Percentiles rank a stretch among this genome's conserved stretches.
These are phyloP conservation scores for Aspergillus haitiensis DNA, from an alignment of 495 filamentous ascomycete species.

Conservation along the genomic window DNA sequence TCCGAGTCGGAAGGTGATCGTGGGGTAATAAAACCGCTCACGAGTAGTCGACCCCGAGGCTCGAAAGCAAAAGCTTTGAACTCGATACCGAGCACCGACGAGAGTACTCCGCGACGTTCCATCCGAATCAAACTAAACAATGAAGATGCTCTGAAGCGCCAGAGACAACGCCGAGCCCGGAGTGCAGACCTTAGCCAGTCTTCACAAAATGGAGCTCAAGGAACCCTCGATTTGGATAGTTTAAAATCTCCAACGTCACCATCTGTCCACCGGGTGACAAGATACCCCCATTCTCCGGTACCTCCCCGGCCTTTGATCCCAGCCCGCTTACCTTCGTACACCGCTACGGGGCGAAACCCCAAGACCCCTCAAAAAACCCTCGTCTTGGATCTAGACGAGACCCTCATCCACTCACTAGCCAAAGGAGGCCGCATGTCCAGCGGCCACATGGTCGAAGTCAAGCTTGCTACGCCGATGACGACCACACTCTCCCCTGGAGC, in stretches of 20 bases:
- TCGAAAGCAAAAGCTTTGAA: conserved; percentile 53
- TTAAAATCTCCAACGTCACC: conserved; percentile 90
- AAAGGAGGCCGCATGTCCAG: conserved; percentile 95
- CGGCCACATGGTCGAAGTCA: conserved; percentile 98
- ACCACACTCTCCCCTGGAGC: conserved; percentile 61
- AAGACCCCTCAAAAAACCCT: conserved; percentile 76
- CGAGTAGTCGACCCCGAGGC: conserved; percentile 38
- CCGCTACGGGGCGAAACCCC: conserved; percentile 47
- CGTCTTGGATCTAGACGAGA: conserved; percentile 95
- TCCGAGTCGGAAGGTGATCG: conserved; percentile 53
- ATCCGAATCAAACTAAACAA: conserved; percentile 90
- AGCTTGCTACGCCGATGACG: conserved; percentile 65
- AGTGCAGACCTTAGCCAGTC: conserved; percentile 36
- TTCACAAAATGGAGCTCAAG: conserved; percentile 35
- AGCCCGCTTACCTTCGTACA: conserved; percentile 78
- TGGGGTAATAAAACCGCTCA: conserved; percentile 24
- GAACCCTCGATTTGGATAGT: conserved; percentile 39
- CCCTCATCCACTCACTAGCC: conserved; percentile 93
- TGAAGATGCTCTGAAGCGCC: conserved; percentile 61
- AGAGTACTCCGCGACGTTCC: conserved; percentile 71
- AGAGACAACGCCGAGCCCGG: conserved; percentile 52
- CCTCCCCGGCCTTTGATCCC: conserved; percentile 90
- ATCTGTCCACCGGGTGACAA: conserved; percentile 67
- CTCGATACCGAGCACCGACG: conserved; percentile 48
- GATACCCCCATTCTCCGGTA: conserved; percentile 83